Evolutionary conservation across 2,329 filamentous ascomycete genomes (phyloP).

Genomic region (Venturia nashicola): DNA sequence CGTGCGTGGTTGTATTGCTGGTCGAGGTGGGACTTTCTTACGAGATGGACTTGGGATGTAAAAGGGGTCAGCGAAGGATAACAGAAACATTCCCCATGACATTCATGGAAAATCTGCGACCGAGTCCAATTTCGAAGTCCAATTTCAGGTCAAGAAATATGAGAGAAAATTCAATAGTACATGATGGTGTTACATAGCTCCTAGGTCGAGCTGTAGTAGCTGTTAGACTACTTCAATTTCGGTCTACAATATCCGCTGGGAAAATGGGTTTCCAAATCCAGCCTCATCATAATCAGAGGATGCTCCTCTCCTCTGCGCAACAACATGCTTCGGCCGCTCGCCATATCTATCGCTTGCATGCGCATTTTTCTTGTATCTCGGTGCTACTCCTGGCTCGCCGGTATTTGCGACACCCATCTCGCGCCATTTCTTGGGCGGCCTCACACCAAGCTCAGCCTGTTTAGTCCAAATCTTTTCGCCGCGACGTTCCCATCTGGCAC

Average conservation of each 20-base stretch:
- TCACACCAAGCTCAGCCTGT: conserved; percentile 38
- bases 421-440: conserved; percentile 42
- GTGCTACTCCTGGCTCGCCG: conserved; percentile 16
- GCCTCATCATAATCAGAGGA: background rate
- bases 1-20: background rate
- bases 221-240: background rate
- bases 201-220: background rate
- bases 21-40: background rate
- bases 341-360: background rate
- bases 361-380: conserved; percentile 20
- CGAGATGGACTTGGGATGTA: background rate
- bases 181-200: background rate
- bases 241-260: conserved; percentile 7
- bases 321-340: background rate
- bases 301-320: background rate
- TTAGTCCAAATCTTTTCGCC: conserved; percentile 37
- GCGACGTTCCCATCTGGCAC: conserved; percentile 33
- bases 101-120: background rate
- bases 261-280: background rate
- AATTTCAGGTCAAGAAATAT: background rate
- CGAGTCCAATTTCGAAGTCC: background rate
- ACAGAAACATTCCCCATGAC: background rate
- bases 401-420: conserved; percentile 29
- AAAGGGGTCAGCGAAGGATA: background rate
- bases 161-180: background rate